Evolutionary conservation across 1,139 yeast genomes (phyloP), one percentile per base, ranked within the genome.

Genomic region (Geotrichum phurueaensis): DNA sequence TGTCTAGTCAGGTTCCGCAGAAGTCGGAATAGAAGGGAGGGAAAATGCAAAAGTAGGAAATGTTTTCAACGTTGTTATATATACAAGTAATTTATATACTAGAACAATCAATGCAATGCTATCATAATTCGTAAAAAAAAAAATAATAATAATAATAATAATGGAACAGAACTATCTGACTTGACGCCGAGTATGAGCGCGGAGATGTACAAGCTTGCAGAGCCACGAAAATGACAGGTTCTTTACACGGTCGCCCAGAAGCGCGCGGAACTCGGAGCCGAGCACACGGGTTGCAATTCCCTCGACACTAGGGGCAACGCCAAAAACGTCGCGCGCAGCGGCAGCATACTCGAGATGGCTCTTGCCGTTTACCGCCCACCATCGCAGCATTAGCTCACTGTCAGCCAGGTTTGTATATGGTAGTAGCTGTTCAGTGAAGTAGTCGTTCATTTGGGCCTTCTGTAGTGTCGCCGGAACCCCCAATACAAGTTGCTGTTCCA

Each of bases 141-240:
- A 33, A 33, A 52, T 1, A 31, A 22, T 18, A 10, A n/a, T 39
- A 39, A 39, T 3, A 39, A 39, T 4, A n/a, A 39, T 3, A 39
- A 15, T 4, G 7, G 3, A n/a, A 15, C 1, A 39, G 7, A 23
- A 22, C 33, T 52, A 33, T 20, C 33, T 27, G 33, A 22, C n/a
- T 9, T 27, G 27, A 4, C 25, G 20, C 10, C 39, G 43, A 33
- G 51, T 36, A 9, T 18, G n/a, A n/a, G 54, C 54, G 2, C 50
- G 25, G 29, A 55, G 29, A 50, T 39, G 50, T 22, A 55, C 58
- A 22, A 55, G 27, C 50, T 36, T 50, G 23, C 39, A 25, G 15
- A 55, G 50, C 58, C 58, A 55, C 25, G 51, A 39, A 36, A 55
- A 55, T 39, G 54, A 25, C 31, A 55, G 49, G 50, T 55, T 50